Percentiles rank a stretch among this genome's conserved stretches.
Evolutionary conservation across 495 filamentous ascomycete genomes (phyloP).

Genomic region (Aspergillus funiculosus): DNA sequence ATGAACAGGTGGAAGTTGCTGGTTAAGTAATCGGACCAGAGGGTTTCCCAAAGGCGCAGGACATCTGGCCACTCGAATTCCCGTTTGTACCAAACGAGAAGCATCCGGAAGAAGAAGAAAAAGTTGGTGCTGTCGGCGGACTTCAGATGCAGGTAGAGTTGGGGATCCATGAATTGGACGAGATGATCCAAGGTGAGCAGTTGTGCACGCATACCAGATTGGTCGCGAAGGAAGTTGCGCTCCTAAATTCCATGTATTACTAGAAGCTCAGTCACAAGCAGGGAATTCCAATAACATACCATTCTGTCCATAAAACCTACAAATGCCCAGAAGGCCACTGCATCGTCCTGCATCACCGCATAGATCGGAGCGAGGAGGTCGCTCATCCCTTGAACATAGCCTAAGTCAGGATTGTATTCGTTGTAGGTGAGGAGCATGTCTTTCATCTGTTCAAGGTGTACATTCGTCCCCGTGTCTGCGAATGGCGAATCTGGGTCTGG

Average conservation of each 20-base stretch:
- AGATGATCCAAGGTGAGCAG: constrained; percentile 87
- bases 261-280: not conserved
- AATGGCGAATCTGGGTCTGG: constrained; percentile 96
- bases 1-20: constrained; percentile 92
- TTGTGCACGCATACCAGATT: constrained; percentile 90
- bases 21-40: constrained; percentile 90
- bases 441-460: constrained; percentile 97
- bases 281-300: constrained; percentile 36
- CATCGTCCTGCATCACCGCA: constrained; percentile 94
- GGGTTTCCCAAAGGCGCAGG: constrained; percentile 80
- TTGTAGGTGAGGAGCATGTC: constrained; percentile 99
- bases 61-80: constrained; percentile 89
- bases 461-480: constrained; percentile 84
- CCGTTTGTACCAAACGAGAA: constrained; percentile 97
- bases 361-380: constrained; percentile 95
- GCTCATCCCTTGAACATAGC: constrained; percentile 98
- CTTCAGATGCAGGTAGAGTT: constrained; percentile 85
- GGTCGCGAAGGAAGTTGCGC: constrained; percentile 92
- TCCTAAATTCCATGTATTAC: constrained; percentile 46
- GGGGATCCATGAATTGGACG: constrained; percentile 92
- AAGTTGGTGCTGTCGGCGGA: constrained; percentile 93
- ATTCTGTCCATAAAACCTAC: constrained; percentile 94
- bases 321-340: constrained; percentile 95
- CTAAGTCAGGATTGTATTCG: constrained; percentile 87
- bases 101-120: constrained; percentile 99